These are phyloP conservation scores for Blastocystis hominis DNA, from an alignment of 352 stramenopile species.

Conservation along the genomic window DNA sequence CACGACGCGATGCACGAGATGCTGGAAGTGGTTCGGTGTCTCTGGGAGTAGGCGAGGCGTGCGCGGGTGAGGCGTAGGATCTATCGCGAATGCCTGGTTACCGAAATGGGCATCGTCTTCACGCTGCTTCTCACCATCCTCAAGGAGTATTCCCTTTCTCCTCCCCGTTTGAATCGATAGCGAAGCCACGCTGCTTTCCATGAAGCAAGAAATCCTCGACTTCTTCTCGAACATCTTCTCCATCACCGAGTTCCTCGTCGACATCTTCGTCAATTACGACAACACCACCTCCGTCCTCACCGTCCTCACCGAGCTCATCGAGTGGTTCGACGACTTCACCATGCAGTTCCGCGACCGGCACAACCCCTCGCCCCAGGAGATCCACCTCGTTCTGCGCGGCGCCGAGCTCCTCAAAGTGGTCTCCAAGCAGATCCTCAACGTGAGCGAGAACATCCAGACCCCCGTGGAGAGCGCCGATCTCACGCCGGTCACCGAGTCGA, in stretches of 20 bases:
- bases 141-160: neutral
- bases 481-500: neutral
- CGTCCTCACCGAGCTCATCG: neutral
- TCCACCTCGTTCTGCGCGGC: neutral
- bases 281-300: neutral
- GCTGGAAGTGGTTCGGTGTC: neutral
- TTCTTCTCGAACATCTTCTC: neutral
- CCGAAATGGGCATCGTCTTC: neutral
- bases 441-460: neutral
- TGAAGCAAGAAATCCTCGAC: neutral
- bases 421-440: neutral
- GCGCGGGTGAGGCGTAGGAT: neutral
- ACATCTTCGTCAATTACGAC: slow-evolving; percentile 24
- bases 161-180: neutral
- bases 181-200: neutral
- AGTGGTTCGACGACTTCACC: neutral
- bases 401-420: slow-evolving; percentile 10
- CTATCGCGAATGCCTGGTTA: neutral
- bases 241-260: slow-evolving; percentile 21
- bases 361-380: neutral
- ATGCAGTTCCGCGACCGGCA: neutral
- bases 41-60: neutral
- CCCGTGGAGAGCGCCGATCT: neutral
- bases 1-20: neutral
- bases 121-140: neutral